Percentiles rank a stretch among this genome's conserved stretches.
These are phyloP conservation scores for Pyrenopolyporus hunteri DNA, from an alignment of 495 filamentous ascomycete species.

Conservation along the genomic window DNA sequence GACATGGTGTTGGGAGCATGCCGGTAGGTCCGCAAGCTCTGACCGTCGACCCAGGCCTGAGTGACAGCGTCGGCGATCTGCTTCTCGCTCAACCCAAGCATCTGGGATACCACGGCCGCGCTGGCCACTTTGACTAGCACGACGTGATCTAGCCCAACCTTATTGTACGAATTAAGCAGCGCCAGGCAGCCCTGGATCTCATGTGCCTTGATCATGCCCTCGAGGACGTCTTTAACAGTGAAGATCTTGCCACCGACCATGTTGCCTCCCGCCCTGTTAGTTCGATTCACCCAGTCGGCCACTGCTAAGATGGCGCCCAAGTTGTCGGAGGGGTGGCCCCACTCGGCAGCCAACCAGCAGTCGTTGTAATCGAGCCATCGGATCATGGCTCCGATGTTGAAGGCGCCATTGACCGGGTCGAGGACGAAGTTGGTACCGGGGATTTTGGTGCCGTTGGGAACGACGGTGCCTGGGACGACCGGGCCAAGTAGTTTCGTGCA, in stretches of 20 bases:
- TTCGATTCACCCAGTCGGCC: constrained; percentile 95
- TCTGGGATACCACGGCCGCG: constrained; percentile 89
- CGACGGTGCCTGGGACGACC: constrained; percentile 85
- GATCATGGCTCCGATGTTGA: constrained; percentile 99
- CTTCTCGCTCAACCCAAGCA: constrained; percentile 86
- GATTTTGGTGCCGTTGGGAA: constrained; percentile 91
- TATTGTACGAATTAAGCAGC: constrained; percentile 97
- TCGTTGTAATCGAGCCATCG: constrained; percentile 99
- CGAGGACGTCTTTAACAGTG: constrained; percentile 86
- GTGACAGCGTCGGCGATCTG: constrained; percentile 95
- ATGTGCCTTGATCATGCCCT: constrained; percentile 99
- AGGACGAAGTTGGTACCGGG: constrained; percentile 93
- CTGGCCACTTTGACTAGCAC: constrained; percentile 97
- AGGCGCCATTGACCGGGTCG: constrained; percentile 93
- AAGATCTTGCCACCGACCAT: constrained; percentile 84
- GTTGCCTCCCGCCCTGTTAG: constrained; percentile 89
- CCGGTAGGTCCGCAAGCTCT: constrained; percentile 93
- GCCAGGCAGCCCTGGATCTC: constrained; percentile 98
- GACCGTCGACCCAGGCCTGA: constrained; percentile 97
- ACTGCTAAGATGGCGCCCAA: constrained; percentile 94
- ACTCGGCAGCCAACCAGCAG: constrained; percentile 98
- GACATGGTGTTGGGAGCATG: constrained; percentile 99
- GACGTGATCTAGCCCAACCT: constrained; percentile 96
- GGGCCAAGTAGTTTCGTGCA: constrained; percentile 96
- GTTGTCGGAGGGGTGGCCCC: constrained; percentile 98